These are phyloP conservation scores for Talaromyces stipitatus DNA, from an alignment of 495 filamentous ascomycete genomes.

Conservation along the genomic window DNA sequence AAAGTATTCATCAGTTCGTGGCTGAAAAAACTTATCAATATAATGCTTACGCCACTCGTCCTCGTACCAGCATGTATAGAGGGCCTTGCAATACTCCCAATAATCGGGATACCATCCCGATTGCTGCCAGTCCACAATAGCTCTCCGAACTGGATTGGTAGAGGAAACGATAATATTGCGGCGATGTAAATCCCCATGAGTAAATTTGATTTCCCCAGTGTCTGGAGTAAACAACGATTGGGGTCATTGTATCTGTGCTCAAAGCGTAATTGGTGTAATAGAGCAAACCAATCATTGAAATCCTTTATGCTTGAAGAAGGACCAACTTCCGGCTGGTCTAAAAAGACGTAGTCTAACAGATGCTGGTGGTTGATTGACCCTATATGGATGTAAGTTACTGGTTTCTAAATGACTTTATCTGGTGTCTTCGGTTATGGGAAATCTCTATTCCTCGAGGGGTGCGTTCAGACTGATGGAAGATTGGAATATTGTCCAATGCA, in stretches of 20 bases:
- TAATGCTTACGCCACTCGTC: slow-evolving; percentile 22
- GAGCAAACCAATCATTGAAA: slow-evolving; percentile 39
- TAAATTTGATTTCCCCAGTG: slow-evolving; percentile 24
- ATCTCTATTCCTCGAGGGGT: no score
- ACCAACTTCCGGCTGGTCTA: slow-evolving; percentile 15
- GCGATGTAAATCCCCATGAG: slow-evolving; percentile 33
- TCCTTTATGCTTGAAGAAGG: slow-evolving; percentile 31
- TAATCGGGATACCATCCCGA: slow-evolving; percentile 36
- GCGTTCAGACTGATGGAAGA: no score
- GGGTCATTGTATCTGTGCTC: slow-evolving; percentile 26
- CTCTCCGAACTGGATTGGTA: slow-evolving; percentile 17
- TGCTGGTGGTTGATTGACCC: slow-evolving; percentile 23
- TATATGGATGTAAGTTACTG: slow-evolving; percentile 6
- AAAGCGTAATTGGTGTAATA: slow-evolving; percentile 14
- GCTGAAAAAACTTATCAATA: slow-evolving; percentile 20
- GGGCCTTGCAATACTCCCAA: slow-evolving; percentile 38
- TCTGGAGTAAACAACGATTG: slow-evolving; percentile 33
- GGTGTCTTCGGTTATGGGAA: no score
- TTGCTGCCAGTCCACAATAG: slow-evolving; percentile 33
- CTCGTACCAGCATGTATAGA: slow-evolving; percentile 20
- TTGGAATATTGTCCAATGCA: no score
- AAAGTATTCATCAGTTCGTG: slow-evolving; percentile 10
- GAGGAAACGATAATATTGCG: slow-evolving; percentile 31
- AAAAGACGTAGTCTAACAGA: slow-evolving; percentile 26
- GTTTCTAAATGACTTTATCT: background rate